Evolutionary conservation across 345 rosid species (phyloP).

Genomic region (Atalantia buxifolia): DNA sequence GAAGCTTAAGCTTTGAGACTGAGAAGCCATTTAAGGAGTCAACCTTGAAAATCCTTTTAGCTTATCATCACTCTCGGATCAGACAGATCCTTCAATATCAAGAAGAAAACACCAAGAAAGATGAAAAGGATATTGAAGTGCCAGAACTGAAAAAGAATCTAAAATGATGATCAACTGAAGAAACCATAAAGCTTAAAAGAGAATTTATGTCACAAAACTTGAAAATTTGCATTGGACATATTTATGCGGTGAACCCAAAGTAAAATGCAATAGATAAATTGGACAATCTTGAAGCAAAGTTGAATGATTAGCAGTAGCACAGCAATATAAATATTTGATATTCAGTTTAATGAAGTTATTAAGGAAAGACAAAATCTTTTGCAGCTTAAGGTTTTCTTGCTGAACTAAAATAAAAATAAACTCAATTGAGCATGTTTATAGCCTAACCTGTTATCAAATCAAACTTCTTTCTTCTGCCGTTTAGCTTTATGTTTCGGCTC

Average conservation of each 20-base stretch:
- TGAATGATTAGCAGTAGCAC: not conserved
- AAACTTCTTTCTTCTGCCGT: conserved; percentile 44
- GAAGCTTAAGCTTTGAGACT: conserved; percentile 51
- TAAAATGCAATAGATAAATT: not conserved
- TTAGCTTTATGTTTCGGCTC: conserved; percentile 45
- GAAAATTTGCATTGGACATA: not conserved
- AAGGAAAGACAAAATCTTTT: not conserved
- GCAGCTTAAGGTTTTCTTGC: not conserved
- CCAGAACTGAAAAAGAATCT: not conserved
- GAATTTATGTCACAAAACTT: conserved; percentile 1
- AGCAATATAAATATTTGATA: not conserved
- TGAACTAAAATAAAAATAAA: not conserved
- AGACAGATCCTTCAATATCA: conserved; percentile 47
- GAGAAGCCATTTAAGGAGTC: conserved; percentile 46
- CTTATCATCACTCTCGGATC: conserved; percentile 56
- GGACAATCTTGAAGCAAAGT: not conserved
- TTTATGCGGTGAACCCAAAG: not conserved
- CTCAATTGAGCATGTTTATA: not conserved
- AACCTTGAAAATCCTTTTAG: conserved; percentile 59
- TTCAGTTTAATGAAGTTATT: not conserved
- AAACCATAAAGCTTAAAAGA: not conserved
- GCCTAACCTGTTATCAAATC: not conserved
- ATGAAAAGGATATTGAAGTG: not conserved
- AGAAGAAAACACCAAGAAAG: conserved; percentile 7
- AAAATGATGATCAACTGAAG: not conserved